Evolutionary conservation across 495 filamentous ascomycete genomes (phyloP), one percentile per base, ranked within the genome.

Genomic region (Lasiosphaeria hispida): DNA sequence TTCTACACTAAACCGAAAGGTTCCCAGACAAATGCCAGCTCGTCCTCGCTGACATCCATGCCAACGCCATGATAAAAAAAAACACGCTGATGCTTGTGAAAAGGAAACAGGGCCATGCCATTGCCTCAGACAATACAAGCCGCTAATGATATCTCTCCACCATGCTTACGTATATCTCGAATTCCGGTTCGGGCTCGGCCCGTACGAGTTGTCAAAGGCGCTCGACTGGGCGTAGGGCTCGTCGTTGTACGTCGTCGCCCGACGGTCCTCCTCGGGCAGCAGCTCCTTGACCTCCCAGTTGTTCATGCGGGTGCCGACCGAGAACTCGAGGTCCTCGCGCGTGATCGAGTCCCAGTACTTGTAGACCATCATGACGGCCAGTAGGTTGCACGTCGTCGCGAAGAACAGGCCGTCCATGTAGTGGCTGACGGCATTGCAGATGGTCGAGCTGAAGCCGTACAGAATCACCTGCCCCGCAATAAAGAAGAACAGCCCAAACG

Each of bases 331-430:
- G 69, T 99, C 94, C 77, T 97, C 94, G 67, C 88, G 92, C 47
- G 94, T 99, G 75, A 99, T 97, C 23, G 93, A 97, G 71, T 99
- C 94, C 94, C 94, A 99, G 79, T 95, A 97, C 91, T 99, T 99
- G 81, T 99, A 99, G 10, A 97, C 87, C 94, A 99, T 99, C 94
- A 99, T 99, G 50, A 97, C 93, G 2, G 86, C 93, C 9, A 97
- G 79, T 35, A 99, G 75, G 68, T 99, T 97, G 76, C 90, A 93
- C 61, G 92, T 87, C 0, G 92, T 96, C 11, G 92, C 89, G 68
- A 99, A 94, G 75, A 99, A 96, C 37, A 97, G 75, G 0, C 93
- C 94, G 68, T 99, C 94, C 47, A 99, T 69, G 63, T 97, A 99
- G 69, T 99, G 94, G 69, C 91, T 88, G 41, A 90, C 87, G 23